These are phyloP conservation scores for Lactifluus subvellereus DNA, from an alignment of 768 basidiomycete species.

Conservation along the genomic window DNA sequence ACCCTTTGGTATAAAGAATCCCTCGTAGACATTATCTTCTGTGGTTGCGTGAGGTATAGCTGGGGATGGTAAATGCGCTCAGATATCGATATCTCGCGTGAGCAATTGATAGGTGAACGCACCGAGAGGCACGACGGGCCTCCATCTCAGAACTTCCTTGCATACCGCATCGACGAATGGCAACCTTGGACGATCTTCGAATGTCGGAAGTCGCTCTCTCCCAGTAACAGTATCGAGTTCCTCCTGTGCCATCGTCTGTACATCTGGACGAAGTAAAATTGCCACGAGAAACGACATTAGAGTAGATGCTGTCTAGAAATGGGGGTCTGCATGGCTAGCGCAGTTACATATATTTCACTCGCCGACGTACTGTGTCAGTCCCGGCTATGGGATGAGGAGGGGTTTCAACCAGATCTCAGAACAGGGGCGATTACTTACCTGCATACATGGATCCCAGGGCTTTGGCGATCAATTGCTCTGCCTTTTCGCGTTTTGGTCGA, in stretches of 20 bases:
- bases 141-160: slow-evolving; percentile 23
- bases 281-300: not conserved
- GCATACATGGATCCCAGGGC: slow-evolving; percentile 1
- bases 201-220: not conserved
- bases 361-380: slow-evolving; percentile 2
- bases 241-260: not conserved
- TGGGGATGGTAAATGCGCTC: not conserved
- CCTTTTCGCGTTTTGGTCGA: not conserved
- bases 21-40: slow-evolving; percentile 24
- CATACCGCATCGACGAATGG: not conserved
- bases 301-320: not conserved
- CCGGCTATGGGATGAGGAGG: not conserved
- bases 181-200: not conserved
- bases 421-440: not conserved
- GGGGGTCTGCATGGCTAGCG: not conserved
- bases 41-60: slow-evolving; percentile 18
- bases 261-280: not conserved
- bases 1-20: slow-evolving; percentile 23
- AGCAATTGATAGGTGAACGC: not conserved
- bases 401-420: not conserved
- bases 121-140: slow-evolving; percentile 24
- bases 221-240: not conserved
- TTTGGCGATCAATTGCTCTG: not conserved
- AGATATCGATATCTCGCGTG: not conserved
- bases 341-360: not conserved